These are phyloP conservation scores for Gastrodia elata DNA, from an alignment of 106 monocot genomes.

Conservation along the genomic window DNA sequence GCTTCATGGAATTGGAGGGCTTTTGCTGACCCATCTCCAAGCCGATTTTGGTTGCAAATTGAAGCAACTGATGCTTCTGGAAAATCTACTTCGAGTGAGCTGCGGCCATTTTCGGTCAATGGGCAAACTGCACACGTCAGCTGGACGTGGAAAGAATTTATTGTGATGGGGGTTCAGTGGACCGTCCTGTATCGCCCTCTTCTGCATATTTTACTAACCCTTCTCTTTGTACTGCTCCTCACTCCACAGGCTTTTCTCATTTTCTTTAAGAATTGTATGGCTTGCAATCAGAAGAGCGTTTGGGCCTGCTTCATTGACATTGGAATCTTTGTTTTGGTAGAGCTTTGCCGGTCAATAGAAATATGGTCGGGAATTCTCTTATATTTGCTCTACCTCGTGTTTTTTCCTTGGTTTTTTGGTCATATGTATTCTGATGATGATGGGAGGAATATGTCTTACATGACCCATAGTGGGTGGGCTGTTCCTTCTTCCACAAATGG, in stretches of 20 bases:
- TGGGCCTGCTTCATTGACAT: slow-evolving; percentile 16
- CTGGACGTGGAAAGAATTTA: slow-evolving; percentile 92
- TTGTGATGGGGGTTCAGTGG: slow-evolving; percentile 88
- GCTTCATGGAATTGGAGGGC: slow-evolving; percentile 89
- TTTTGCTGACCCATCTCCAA: slow-evolving; percentile 67
- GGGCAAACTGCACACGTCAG: slow-evolving; percentile 46
- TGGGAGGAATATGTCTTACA: slow-evolving; percentile 33
- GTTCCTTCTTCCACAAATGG: slow-evolving; percentile 8
- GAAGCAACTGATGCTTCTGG: slow-evolving; percentile 72
- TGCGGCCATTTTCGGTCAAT: slow-evolving; percentile 86
- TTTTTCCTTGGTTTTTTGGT: slow-evolving; percentile 85
- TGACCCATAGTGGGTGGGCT: slow-evolving; percentile 76
- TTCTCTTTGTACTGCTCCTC: slow-evolving; percentile 58
- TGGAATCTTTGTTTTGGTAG: slow-evolving; percentile 39
- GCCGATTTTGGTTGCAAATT: slow-evolving; percentile 79
- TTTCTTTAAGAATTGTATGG: slow-evolving; percentile 24
- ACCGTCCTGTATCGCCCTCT: slow-evolving; percentile 40
- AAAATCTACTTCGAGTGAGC: slow-evolving; percentile 39
- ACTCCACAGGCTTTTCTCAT: slow-evolving; percentile 40
- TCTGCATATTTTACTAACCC: slow-evolving; percentile 29
- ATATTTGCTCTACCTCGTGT: slow-evolving; percentile 57
- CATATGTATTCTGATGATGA: slow-evolving; percentile 58
- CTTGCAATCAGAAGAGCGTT: slow-evolving; percentile 21
- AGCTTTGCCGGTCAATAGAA: slow-evolving; percentile 45
- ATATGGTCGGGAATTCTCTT: slow-evolving; percentile 53